These are phyloP conservation scores for Curvularia spicifera DNA, from an alignment of 2,329 filamentous ascomycete species.

Conservation along the genomic window DNA sequence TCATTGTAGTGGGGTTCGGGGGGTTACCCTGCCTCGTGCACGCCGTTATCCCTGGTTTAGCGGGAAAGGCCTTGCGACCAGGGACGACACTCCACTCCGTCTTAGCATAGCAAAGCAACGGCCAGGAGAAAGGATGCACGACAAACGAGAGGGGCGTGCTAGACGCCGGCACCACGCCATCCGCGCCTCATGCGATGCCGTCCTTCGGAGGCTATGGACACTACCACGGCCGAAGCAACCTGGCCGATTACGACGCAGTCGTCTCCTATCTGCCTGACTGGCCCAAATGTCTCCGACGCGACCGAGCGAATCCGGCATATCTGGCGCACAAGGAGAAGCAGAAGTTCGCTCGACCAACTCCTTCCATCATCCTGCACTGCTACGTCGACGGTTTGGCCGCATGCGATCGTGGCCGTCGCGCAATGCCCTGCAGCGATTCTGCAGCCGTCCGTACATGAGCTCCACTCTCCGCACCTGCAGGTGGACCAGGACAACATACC, in stretches of 20 bases:
- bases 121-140: slow-evolving; percentile 9
- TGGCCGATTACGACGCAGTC: slow-evolving; percentile 14
- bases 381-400: not conserved
- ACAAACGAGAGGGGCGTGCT: slow-evolving; percentile 16
- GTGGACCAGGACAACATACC: slow-evolving; percentile 6
- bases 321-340: not conserved
- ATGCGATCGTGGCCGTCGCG: not conserved
- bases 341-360: not conserved
- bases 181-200: slow-evolving; percentile 12
- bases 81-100: not conserved
- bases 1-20: slow-evolving; percentile 15
- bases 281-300: slow-evolving; percentile 2
- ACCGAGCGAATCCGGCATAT: slow-evolving; percentile 9
- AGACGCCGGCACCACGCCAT: slow-evolving; percentile 8
- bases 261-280: slow-evolving; percentile 14
- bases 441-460: slow-evolving; percentile 16
- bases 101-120: slow-evolving; percentile 4
- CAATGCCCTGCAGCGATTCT: slow-evolving; percentile 15
- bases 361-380: not conserved
- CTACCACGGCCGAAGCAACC: not conserved
- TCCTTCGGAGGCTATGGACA: slow-evolving; percentile 4
- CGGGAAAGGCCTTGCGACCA: slow-evolving; percentile 1
- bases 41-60: slow-evolving; percentile 2
- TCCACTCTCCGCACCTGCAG: slow-evolving; percentile 17
- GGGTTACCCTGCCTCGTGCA: not conserved